Base-by-base conservation (phyloP, 2,329 filamentous ascomycete genomes). In the Aspergillus sp. region DNA sequence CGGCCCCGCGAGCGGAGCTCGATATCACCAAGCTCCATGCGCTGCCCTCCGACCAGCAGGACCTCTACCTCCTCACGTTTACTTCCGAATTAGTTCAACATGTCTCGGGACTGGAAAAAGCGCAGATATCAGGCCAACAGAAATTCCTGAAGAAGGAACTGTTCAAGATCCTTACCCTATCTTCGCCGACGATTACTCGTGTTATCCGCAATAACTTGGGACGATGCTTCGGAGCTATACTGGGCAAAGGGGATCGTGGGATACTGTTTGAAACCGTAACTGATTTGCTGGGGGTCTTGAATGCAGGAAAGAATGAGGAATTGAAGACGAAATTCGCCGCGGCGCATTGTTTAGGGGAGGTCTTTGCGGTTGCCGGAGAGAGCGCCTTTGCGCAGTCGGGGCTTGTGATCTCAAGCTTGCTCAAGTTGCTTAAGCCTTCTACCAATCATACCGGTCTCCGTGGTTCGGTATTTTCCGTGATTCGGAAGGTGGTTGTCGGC, bases 201-300 rank as follows among this genome's bases (percentile, higher is more conserved):
- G 86, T 95, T 37, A 86, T 96, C 63, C 83, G 93, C 59, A 93
- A 91, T 71, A 94, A 91, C 64, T 68, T 97, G 32, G 91, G 90
- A 43, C 81, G 82, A 67, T 91, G 89, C 59, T 85, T 96, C 56
- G 85, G 85, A 38, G 84, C 86, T 60, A 83, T 97, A 49, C 86
- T 98, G 55, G 79, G 77, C 13, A 85, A 86, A 54, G 93, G 93
- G 10, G 91, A 96, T 69, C 81, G 91, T 54, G 95, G 94, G 65
- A 78, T 95, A 44, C 79, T 98, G 2, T 96, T 94, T 63, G 93
- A 98, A 68, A 94, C 89, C 0, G 86, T 97, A 63, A 95, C 93
- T 60, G 91, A 97, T 56, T 76, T 97, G 9, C 76, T 90, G 7
- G 75, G 72, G 9, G 83, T 95, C 48, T 66, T 95, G 41, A 83